These are phyloP conservation scores for Nasturtium officinale DNA, from an alignment of 345 rosid genomes.

Conservation along the genomic window DNA sequence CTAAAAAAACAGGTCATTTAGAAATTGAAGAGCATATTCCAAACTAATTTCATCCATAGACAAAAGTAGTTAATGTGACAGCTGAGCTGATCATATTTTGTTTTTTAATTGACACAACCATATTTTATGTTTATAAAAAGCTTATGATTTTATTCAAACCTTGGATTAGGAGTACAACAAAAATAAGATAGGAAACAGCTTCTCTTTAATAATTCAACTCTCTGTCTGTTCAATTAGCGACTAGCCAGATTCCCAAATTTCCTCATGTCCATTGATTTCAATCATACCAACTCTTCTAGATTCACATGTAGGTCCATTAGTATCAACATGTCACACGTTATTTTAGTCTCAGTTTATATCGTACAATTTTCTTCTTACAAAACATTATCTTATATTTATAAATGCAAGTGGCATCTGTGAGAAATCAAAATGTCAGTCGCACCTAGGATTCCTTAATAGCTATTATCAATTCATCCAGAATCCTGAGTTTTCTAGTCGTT, in stretches of 20 bases:
- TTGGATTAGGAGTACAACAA: conserved; percentile 24
- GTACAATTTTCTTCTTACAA: conserved; percentile 9
- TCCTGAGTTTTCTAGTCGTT: conserved; percentile 7
- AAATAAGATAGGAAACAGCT: not conserved
- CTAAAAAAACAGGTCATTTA: conserved; percentile 27
- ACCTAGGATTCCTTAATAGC: conserved; percentile 6
- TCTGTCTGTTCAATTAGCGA: conserved; percentile 37
- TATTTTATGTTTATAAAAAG: conserved; percentile 9
- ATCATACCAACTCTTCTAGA: conserved; percentile 30
- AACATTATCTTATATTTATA: conserved; percentile 5
- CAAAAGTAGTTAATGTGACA: conserved; percentile 11
- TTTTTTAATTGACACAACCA: not conserved
- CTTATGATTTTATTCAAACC: conserved; percentile 12
- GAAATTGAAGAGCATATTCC: conserved; percentile 27
- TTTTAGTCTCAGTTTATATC: conserved; percentile 13
- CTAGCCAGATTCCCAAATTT: conserved; percentile 35
- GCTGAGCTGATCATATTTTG: conserved; percentile 14
- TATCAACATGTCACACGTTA: conserved; percentile 37
- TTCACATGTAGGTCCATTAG: conserved; percentile 29
- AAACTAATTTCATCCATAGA: conserved; percentile 31
- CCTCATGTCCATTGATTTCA: conserved; percentile 32
- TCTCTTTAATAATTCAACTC: conserved; percentile 26
- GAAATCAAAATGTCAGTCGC: conserved; percentile 3
- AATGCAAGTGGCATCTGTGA: conserved; percentile 6
- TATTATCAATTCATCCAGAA: not conserved